Evolutionary conservation across 2,329 filamentous ascomycete genomes (phyloP), one percentile per base, ranked within the genome.

Genomic region (Fusarium incarnatum): DNA sequence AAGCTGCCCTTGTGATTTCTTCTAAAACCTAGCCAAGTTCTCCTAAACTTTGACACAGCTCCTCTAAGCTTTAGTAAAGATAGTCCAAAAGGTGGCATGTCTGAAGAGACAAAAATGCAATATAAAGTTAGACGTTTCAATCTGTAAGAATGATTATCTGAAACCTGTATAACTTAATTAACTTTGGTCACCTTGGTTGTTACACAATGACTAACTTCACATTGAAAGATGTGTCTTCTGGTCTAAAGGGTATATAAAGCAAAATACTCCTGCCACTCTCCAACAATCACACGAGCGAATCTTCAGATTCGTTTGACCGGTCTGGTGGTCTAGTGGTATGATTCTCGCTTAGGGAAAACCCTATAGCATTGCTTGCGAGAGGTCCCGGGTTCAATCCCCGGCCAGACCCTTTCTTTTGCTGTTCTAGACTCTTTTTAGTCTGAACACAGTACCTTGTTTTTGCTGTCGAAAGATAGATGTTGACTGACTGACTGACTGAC

Each of bases 341-440:
- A 68, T 68, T 68, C 62, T 65, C 62, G 62, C 62, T 65, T 65
- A 65, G 62, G 62, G 62, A 23, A 64, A 52, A 65, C 62, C 60
- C 60, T 65, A 65, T n/a, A 77, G 78, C 77, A 71, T 42, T 62
- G 71, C 68, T 75, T 82, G 80, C 80, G 80, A 81, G 80, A 82
- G 80, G 80, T 81, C 80, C 80, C 80, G 81, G 79, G 80, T 81
- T 82, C 81, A 80, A 82, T 82, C 79, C 81, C 79, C 81, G 81
- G 81, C 79, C 79, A 80, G 79, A 80, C 80, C 80, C 80, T 73
- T 65, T 22, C 46, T 73, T 78, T 77, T 79, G 61, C 30, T 15
- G 18, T 12, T 27, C 7, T 8, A 22, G 8, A 22, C 12, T 28
- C 1, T 3, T 18, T 44, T 1, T 16, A 11, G 13, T 20, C 8